Conservation (phyloP, 306 rosid species). For the Rubus parviflorus region DNA sequence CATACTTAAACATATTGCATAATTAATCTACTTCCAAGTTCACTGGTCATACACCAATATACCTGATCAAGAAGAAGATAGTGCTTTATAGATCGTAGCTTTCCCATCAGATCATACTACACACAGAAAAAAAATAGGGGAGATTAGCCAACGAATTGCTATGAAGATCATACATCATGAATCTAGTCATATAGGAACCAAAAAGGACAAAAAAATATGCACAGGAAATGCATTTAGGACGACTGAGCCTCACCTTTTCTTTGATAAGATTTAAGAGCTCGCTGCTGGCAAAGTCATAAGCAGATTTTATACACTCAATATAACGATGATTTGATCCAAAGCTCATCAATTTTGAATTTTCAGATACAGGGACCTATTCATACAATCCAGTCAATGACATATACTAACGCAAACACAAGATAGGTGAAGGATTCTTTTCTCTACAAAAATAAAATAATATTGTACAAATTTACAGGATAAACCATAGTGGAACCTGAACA, state of each 20-base stretch:
- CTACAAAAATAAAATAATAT: conserved; percentile 14
- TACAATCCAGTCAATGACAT: conserved; percentile 29
- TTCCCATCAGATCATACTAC: conserved; percentile 88
- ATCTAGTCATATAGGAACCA: neutral
- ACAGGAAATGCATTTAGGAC: conserved; percentile 17
- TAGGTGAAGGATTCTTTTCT: conserved; percentile 3
- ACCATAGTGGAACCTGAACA: conserved; percentile 72
- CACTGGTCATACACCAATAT: conserved; percentile 15
- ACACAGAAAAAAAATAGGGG: conserved; percentile 30
- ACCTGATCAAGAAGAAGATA: conserved; percentile 99
- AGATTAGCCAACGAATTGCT: conserved; percentile 11
- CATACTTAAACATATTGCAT: neutral
- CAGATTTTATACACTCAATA: conserved; percentile 92
- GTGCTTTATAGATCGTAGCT: conserved; percentile 88
- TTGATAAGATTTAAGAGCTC: conserved; percentile 91
- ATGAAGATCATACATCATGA: conserved; percentile 1
- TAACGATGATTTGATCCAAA: conserved; percentile 91
- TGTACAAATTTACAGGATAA: conserved; percentile 6
- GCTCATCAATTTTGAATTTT: conserved; percentile 74
- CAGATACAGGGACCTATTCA: conserved; percentile 81
- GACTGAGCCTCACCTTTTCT: conserved; percentile 68
- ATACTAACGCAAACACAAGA: conserved; percentile 4
- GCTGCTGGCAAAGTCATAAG: conserved; percentile 87
- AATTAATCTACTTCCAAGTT: neutral
- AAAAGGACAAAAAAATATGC: conserved; percentile 11